Evolutionary conservation across 331 rosid genomes (phyloP).

Genomic region (Malus hybrid): DNA sequence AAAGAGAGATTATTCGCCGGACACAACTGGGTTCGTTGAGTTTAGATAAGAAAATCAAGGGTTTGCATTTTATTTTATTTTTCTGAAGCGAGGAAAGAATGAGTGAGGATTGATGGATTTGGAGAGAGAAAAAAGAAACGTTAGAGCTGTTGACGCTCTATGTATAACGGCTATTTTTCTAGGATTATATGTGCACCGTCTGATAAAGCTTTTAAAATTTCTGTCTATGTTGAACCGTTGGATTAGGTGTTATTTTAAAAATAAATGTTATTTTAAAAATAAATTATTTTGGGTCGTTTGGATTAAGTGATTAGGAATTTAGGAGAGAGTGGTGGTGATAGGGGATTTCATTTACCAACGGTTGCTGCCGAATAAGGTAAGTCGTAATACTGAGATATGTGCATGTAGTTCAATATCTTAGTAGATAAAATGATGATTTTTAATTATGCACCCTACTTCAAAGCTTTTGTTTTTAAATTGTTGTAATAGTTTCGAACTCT

Average conservation of each 20-base stretch:
- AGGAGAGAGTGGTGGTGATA: neutral
- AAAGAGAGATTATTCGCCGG: neutral
- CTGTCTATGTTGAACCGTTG: slow-evolving; percentile 21
- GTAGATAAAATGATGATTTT: rapidly evolving
- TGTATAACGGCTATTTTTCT: slow-evolving; percentile 76
- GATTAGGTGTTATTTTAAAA: neutral
- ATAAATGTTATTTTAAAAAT: neutral
- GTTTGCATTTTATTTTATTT: no score
- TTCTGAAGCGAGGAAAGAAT: neutral
- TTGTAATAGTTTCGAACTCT: no score
- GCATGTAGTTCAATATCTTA: no score
- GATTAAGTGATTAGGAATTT: slow-evolving; percentile 8
- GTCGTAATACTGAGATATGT: no score
- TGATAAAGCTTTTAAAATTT: slow-evolving; percentile 26
- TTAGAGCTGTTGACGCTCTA: slow-evolving; percentile 36
- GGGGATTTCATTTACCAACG: slow-evolving; percentile 18
- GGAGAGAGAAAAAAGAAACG: slow-evolving; percentile 38
- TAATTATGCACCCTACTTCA: no score
- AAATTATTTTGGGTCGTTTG: neutral
- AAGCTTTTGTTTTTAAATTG: rapidly evolving
- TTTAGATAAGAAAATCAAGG: neutral
- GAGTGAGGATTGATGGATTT: slow-evolving; percentile 3
- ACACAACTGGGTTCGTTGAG: neutral
- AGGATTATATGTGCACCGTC: slow-evolving; percentile 8
- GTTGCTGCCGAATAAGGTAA: slow-evolving; percentile 11